Percentiles rank a stretch among this genome's conserved stretches.
phyloP scores from a whole-genome alignment of 2,329 filamentous ascomycete species.

The Aquanectria penicillioides region DNA sequence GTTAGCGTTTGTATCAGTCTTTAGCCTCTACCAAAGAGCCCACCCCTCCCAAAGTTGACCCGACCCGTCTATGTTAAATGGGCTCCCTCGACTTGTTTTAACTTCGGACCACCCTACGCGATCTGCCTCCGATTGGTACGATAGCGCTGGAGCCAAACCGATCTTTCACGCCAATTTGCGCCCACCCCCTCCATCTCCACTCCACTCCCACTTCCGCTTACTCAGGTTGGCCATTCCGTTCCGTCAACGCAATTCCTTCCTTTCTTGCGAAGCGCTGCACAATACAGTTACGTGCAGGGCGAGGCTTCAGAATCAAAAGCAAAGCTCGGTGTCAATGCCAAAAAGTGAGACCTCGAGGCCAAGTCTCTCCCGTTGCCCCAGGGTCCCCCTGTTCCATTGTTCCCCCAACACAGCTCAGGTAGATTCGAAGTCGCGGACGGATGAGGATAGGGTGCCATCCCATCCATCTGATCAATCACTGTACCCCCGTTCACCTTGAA shows the following conservation, averaged over 20 bases:
- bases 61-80: conserved; percentile 17
- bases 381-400: conserved; percentile 2
- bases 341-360: neutral
- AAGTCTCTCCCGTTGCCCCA: conserved; percentile 6
- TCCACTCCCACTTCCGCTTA: conserved; percentile 23
- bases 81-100: conserved; percentile 34
- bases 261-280: neutral
- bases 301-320: neutral
- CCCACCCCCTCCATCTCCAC: conserved; percentile 32
- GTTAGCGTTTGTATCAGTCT: conserved; percentile 30
- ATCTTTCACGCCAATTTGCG: conserved; percentile 34
- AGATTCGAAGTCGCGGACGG: conserved; percentile 1
- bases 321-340: neutral
- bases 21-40: conserved; percentile 25
- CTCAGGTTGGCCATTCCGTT: neutral
- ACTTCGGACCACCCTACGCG: conserved; percentile 43
- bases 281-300: neutral
- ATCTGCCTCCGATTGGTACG: conserved; percentile 47
- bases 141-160: conserved; percentile 37
- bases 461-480: neutral
- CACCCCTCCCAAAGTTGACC: conserved; percentile 21
- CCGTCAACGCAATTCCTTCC: neutral
- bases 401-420: conserved; percentile 11
- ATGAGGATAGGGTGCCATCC: conserved; percentile 2
- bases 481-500: neutral